A percentile compares a stretch with the other conserved stretches of the same genome.
Evolutionary conservation across 176 grass and related monocot species (phyloP).

Genomic region (Oryza meyeriana): DNA sequence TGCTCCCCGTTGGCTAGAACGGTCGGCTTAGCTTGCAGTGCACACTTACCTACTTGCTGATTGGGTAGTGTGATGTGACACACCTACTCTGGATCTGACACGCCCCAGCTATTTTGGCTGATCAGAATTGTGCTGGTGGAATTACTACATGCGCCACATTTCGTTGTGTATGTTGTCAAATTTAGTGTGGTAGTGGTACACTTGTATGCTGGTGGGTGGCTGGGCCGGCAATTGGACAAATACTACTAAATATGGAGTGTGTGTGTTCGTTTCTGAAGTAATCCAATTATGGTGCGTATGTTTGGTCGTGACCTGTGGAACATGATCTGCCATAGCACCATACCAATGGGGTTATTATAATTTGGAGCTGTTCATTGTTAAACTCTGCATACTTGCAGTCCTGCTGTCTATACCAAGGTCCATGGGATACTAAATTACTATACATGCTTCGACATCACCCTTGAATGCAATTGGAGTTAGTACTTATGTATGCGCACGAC

Average conservation of each 20-base stretch:
- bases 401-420: not conserved
- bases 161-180: not conserved
- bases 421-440: not conserved
- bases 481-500: not conserved
- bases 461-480: not conserved
- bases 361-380: not conserved
- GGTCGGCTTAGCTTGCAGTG: constrained; percentile 7
- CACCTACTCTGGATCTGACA: not conserved
- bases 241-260: not conserved
- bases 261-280: not conserved
- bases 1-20: constrained; percentile 3
- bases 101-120: not conserved
- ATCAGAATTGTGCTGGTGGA: not conserved
- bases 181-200: not conserved
- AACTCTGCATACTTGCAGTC: not conserved
- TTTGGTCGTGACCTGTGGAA: not conserved
- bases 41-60: constrained; percentile 10
- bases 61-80: not conserved
- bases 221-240: not conserved
- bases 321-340: not conserved
- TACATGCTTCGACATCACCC: not conserved
- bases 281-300: not conserved
- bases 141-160: not conserved
- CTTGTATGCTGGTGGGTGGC: not conserved
- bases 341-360: not conserved